Evolutionary conservation across 768 basidiomycete species (phyloP), one percentile per base, ranked within the genome.

Genomic region (Trametes cingulata): DNA sequence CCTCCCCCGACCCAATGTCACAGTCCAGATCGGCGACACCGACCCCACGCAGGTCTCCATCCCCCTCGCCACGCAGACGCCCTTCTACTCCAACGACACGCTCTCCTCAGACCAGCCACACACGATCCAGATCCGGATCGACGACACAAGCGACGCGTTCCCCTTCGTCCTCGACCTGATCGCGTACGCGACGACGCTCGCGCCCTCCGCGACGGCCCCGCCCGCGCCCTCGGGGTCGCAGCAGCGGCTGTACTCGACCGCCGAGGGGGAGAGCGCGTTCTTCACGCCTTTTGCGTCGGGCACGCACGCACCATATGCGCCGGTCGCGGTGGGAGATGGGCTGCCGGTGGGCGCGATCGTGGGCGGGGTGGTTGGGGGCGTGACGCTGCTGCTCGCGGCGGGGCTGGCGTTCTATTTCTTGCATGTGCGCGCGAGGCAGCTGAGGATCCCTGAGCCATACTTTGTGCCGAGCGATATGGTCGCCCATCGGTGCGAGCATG

Each of bases 291-390:
- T 41, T 12, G 15, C 19, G 40, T 10, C 40, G 40, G 7, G 13
- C 19, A 5, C 40, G 15, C n/a, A 6, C 6, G 7, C 6, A n/a
- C 13, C 40, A n/a, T 12, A 5, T 10, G 40, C 40, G n/a, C 40
- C 40, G 9, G n/a, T n/a, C n/a, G n/a, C n/a, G n/a, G n/a, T n/a
- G n/a, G n/a, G n/a, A n/a, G n/a, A n/a, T n/a, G n/a, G n/a, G n/a
- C 19, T 51, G 13, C 49, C 33, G 14, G 56, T 54, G 13, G 61
- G 41, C 10, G 61, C 61, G 13, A 63, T 63, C n/a, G 61, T 58
- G 14, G 61, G 56, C 3, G 61, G 61, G 3, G 56, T 63, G 14
- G 56, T 58, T 22, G 61, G 56, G 25, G 61, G 61, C 3, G 42
- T 63, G 27, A 47, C 46, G 20, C 33, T 56, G 35, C 55, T 62